phyloP scores from a whole-genome alignment of 73 alveolate species.

The Uronychia setigera region DNA sequence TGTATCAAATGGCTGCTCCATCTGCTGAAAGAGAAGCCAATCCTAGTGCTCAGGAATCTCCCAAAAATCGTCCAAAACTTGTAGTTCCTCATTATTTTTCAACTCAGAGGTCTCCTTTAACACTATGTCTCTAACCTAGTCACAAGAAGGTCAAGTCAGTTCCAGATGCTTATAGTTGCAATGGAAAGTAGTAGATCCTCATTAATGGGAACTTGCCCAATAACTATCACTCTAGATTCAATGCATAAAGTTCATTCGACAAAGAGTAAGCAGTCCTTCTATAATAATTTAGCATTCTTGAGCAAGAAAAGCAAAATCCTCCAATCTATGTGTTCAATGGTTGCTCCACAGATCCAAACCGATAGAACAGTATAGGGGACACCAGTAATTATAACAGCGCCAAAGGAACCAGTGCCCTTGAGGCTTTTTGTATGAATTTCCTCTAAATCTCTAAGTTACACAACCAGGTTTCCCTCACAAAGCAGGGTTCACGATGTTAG shows the following conservation, averaged over 20 bases:
- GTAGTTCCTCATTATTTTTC: neutral
- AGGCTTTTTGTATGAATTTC: neutral
- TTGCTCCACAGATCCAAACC: neutral
- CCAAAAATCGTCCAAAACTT: neutral
- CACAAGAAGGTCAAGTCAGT: neutral
- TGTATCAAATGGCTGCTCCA: neutral
- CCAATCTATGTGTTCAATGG: neutral
- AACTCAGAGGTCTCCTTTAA: neutral
- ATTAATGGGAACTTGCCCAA: too few relatives aligned
- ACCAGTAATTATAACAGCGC: neutral
- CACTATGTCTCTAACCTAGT: neutral
- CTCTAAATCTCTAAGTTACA: neutral
- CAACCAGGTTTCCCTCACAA: neutral
- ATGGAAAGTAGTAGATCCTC: neutral
- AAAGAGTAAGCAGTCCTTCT: neutral
- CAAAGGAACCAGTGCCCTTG: neutral
- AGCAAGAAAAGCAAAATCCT: neutral
- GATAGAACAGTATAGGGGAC: slow-evolving; percentile 1
- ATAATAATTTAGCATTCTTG: neutral
- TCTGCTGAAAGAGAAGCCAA: neutral
- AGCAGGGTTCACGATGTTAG: neutral
- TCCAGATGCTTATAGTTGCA: neutral
- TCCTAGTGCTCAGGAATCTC: neutral
- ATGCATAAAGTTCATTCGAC: neutral
- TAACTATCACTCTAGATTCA: neutral